phyloP scores from a whole-genome alignment of 441 rosid species.

The Corymbia calophylla region DNA sequence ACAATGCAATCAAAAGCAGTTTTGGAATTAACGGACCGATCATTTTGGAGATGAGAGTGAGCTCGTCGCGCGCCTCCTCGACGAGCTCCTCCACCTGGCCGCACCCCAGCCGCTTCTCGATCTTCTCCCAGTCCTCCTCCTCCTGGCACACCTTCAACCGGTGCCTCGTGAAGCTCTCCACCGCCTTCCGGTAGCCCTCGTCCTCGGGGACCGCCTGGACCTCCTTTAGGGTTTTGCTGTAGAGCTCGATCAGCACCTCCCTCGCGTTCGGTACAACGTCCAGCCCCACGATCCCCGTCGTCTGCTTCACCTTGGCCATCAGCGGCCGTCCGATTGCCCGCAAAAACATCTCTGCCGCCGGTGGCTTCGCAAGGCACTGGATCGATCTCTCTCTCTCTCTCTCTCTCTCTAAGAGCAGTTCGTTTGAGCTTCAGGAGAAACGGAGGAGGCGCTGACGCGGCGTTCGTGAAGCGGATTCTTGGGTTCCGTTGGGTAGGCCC shows the following conservation, averaged over 20 bases:
- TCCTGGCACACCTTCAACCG: constrained; percentile 64
- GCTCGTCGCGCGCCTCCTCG: constrained; percentile 91
- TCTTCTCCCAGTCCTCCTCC: constrained; percentile 71
- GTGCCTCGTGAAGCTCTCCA: constrained; percentile 72
- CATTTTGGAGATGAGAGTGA: constrained; percentile 77
- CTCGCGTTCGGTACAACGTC: constrained; percentile 89
- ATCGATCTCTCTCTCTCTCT: not conserved
- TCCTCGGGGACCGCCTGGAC: constrained; percentile 80
- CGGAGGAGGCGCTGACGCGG: not conserved
- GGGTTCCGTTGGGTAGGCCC: not conserved
- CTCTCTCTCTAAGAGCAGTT: not conserved
- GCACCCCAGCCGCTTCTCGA: constrained; percentile 71
- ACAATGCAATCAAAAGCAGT: not conserved
- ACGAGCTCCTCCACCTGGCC: constrained; percentile 97
- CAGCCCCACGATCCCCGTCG: constrained; percentile 87
- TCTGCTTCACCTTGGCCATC: constrained; percentile 75
- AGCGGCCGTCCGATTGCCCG: constrained; percentile 78
- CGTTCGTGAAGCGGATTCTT: not conserved
- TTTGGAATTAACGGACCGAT: constrained; percentile 41
- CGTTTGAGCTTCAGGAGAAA: not conserved
- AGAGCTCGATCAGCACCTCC: constrained; percentile 65
- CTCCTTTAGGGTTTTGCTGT: constrained; percentile 77
- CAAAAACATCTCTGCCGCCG: constrained; percentile 46
- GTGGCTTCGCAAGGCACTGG: not conserved
- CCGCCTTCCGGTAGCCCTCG: constrained; percentile 90